Percentiles rank a stretch among this genome's conserved stretches.
Conservation (phyloP, 2,329 filamentous ascomycete genomes). For the Apiospora phragmitis region DNA sequence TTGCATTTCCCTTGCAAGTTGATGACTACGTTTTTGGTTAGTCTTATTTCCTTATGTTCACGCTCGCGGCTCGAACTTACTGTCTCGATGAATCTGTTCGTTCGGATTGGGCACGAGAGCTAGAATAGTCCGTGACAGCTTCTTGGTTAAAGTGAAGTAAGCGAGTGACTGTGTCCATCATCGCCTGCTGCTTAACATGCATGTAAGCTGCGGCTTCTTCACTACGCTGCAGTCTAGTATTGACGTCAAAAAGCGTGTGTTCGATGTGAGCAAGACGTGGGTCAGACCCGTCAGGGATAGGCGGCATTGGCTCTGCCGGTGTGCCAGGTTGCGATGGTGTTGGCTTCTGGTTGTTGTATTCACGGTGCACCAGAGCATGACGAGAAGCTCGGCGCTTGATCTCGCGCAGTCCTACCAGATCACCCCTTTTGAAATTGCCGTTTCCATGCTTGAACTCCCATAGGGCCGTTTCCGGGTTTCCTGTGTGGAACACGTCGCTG, state of each 20-base stretch:
- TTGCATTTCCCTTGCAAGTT: slow-evolving; percentile 60
- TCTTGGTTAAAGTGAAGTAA: slow-evolving; percentile 79
- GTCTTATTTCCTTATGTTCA: neutral
- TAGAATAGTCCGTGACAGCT: slow-evolving; percentile 74
- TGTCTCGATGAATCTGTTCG: slow-evolving; percentile 76
- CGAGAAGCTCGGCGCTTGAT: slow-evolving; percentile 94
- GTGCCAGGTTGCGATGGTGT: slow-evolving; percentile 77
- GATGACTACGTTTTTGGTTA: slow-evolving; percentile 43
- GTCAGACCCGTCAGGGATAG: slow-evolving; percentile 73
- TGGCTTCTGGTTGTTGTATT: slow-evolving; percentile 79
- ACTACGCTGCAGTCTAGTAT: slow-evolving; percentile 71
- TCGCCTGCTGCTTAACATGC: slow-evolving; percentile 76
- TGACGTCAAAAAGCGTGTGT: slow-evolving; percentile 79
- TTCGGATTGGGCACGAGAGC: slow-evolving; percentile 75
- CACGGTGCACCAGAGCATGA: slow-evolving; percentile 89
- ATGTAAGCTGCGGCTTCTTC: slow-evolving; percentile 82
- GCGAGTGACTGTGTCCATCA: slow-evolving; percentile 78
- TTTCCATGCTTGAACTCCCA: slow-evolving; percentile 99
- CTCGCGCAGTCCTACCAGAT: slow-evolving; percentile 85
- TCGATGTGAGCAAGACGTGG: slow-evolving; percentile 75
- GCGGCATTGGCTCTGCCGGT: slow-evolving; percentile 77
- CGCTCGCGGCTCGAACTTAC: slow-evolving; percentile 51
- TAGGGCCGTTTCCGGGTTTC: slow-evolving; percentile 86
- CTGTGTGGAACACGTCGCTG: slow-evolving; percentile 97
- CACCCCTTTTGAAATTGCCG: slow-evolving; percentile 93